A percentile compares a stretch with the other conserved stretches of the same genome.
Evolutionary conservation across 1,139 yeast species (phyloP).

Genomic region (Casaregolazyma suthepensis): DNA sequence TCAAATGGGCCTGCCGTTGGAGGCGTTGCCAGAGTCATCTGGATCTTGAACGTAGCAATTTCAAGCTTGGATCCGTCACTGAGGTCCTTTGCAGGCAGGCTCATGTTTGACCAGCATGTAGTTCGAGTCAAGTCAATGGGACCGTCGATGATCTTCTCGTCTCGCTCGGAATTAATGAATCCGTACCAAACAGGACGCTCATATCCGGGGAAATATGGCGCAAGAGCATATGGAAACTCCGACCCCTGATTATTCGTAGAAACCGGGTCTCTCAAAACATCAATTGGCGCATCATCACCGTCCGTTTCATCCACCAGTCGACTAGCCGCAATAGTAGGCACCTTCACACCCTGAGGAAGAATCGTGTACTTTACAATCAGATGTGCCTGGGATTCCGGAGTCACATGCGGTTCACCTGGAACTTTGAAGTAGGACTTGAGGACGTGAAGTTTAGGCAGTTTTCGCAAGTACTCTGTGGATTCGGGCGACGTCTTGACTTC

Average conservation of each 20-base stretch:
- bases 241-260: conserved; percentile 63
- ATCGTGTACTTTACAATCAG: conserved; percentile 69
- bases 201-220: conserved; percentile 69
- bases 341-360: conserved; percentile 53
- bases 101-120: conserved; percentile 48
- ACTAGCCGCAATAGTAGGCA: conserved; percentile 31
- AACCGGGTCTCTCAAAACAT: conserved; percentile 65
- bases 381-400: conserved; percentile 72
- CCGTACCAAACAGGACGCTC: conserved; percentile 54
- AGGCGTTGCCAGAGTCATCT: conserved; percentile 68
- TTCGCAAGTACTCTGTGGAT: conserved; percentile 15
- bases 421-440: conserved; percentile 71
- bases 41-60: conserved; percentile 69
- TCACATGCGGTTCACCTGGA: conserved; percentile 76
- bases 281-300: conserved; percentile 42
- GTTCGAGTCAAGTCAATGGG: conserved; percentile 52
- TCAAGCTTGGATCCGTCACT: conserved; percentile 43
- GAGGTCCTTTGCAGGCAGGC: conserved; percentile 44
- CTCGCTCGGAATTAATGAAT: conserved; percentile 62
- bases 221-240: conserved; percentile 50
- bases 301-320: conserved; percentile 36
- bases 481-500: conserved; percentile 9
- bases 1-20: conserved; percentile 52
- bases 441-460: conserved; percentile 57
- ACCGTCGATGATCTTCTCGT: conserved; percentile 68